Base-by-base conservation (phyloP, 805 yeast genomes). In the Candida nemodendra region DNA sequence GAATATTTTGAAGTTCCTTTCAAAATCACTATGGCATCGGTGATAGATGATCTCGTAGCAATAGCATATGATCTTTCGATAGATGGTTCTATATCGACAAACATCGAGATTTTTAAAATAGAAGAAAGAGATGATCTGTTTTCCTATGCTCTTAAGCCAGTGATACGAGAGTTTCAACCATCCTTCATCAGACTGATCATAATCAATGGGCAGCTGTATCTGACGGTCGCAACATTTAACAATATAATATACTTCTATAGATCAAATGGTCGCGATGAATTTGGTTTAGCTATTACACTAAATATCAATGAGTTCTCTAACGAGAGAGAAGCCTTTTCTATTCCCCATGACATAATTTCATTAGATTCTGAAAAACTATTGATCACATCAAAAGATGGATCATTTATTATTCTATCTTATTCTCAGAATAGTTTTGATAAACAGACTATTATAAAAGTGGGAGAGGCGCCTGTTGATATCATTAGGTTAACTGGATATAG, bases 301-400 rank as follows among this genome's bases (percentile, higher is more conserved):
- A 42, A 41, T 24, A 14, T 45, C 14, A 27, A 32, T 18, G 18
- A 14, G 6, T 17, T 29, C 11, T 8, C n/a, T 12, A 34, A 32
- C 13, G 29, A 30, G 2, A 21, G 15, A 4, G 35, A 23, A 9
- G 4, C 30, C 3, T 44, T 46, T 18, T 30, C 32, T 22, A 22
- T 38, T 12, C 45, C 50, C 1, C 51, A 50, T 32, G 41, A 36
- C 8, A 16, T 49, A 4, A 32, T 21, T 4, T 9, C 27, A 12
- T 21, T 44, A 9, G 23, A 30, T 11, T 27, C 21, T 2, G 32
- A 30, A 4, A 41, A 21, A 4, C 29, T 39, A 9, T 8, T 57
- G 11, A 4, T 57, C 5, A 46, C 61, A 1, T 52, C 64, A 3
- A 48, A 45, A 22, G 48, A 47, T 36, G 64, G 64, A 1, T 38